phyloP scores from a whole-genome alignment of 495 filamentous ascomycete species.

The Wilcoxina mikolae region DNA sequence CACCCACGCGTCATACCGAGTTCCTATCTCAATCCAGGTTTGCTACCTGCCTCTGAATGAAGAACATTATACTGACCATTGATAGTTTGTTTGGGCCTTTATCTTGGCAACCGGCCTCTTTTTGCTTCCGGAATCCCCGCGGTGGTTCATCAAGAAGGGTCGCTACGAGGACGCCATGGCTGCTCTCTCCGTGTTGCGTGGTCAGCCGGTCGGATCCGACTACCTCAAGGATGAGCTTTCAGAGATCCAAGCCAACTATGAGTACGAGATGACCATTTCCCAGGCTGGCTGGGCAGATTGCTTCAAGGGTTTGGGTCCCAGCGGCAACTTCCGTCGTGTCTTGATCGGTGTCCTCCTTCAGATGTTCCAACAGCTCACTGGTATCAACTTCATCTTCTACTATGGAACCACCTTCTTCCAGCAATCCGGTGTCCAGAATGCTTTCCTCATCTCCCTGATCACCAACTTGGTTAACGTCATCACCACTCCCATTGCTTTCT shows the following conservation, averaged over 20 bases:
- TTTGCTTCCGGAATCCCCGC: slow-evolving; percentile 42
- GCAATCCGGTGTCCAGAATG: slow-evolving; percentile 49
- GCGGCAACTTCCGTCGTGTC: slow-evolving; percentile 53
- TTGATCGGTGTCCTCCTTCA: slow-evolving; percentile 60
- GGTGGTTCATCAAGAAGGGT: slow-evolving; percentile 42
- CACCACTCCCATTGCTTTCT: slow-evolving; percentile 56
- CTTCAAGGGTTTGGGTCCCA: slow-evolving; percentile 38
- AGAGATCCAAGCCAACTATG: slow-evolving; percentile 71
- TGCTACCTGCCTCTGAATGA: too few relatives aligned
- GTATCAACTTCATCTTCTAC: slow-evolving; percentile 28
- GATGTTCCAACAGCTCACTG: slow-evolving; percentile 57
- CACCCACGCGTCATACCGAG: slow-evolving; percentile 57
- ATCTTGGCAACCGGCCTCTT: slow-evolving; percentile 18
- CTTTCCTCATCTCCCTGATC: slow-evolving; percentile 42
- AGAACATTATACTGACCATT: too few relatives aligned
- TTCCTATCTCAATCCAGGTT: slow-evolving; percentile 71
- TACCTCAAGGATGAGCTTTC: slow-evolving; percentile 51
- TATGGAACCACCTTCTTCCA: slow-evolving; percentile 46
- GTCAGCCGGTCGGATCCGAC: slow-evolving; percentile 46
- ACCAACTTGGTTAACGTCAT: slow-evolving; percentile 63
- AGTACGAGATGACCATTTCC: slow-evolving; percentile 61
- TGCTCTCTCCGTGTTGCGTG: slow-evolving; percentile 39
- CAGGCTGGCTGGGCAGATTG: slow-evolving; percentile 55
- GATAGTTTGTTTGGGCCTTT: slow-evolving; percentile 53
- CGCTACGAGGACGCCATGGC: slow-evolving; percentile 37